Percentiles rank a stretch among this genome's conserved stretches.
Conservation (phyloP, 768 basidiomycete genomes). For the Tylopilus balloui region DNA sequence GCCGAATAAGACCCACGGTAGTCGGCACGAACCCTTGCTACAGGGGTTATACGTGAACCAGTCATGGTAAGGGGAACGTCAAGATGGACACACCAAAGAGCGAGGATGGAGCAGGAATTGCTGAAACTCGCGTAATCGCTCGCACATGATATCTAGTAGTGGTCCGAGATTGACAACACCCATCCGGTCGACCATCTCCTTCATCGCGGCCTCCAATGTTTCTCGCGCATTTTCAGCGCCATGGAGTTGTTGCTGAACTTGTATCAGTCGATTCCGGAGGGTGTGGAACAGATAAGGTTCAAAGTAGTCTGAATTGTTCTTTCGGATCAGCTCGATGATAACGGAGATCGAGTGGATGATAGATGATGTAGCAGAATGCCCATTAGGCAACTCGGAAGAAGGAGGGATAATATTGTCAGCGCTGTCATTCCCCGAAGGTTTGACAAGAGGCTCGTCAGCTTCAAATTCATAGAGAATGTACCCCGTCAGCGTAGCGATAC, state of each 20-base stretch:
- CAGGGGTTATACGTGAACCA: slow-evolving; percentile 9
- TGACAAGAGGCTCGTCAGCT: slow-evolving; percentile 18
- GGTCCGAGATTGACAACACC: slow-evolving; percentile 89
- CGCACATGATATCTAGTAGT: slow-evolving; percentile 69
- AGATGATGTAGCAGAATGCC: slow-evolving; percentile 64
- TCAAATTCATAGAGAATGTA: slow-evolving; percentile 73
- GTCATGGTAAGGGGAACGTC: slow-evolving; percentile 1
- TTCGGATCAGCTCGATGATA: slow-evolving; percentile 89
- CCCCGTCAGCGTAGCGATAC: slow-evolving; percentile 62
- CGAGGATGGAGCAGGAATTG: slow-evolving; percentile 66
- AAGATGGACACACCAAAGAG: slow-evolving; percentile 55
- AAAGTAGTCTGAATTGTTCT: slow-evolving; percentile 98
- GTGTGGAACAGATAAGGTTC: slow-evolving; percentile 97
- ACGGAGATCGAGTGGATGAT: slow-evolving; percentile 84
- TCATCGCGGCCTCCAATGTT: slow-evolving; percentile 65
- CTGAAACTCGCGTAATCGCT: slow-evolving; percentile 65
- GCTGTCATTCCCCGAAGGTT: slow-evolving; percentile 10
- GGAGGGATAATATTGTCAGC: slow-evolving; percentile 10
- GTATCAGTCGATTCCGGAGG: slow-evolving; percentile 83
- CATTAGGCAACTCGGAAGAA: slow-evolving; percentile 31
- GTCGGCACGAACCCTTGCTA: slow-evolving; percentile 68
- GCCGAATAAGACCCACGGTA: slow-evolving; percentile 67
- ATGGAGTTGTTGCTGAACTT: slow-evolving; percentile 70
- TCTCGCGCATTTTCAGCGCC: slow-evolving; percentile 57
- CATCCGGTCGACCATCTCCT: slow-evolving; percentile 78